Evolutionary conservation across 2,329 filamentous ascomycete species (phyloP), one percentile per base, ranked within the genome.

Genomic region (Aspergillus floridensis): DNA sequence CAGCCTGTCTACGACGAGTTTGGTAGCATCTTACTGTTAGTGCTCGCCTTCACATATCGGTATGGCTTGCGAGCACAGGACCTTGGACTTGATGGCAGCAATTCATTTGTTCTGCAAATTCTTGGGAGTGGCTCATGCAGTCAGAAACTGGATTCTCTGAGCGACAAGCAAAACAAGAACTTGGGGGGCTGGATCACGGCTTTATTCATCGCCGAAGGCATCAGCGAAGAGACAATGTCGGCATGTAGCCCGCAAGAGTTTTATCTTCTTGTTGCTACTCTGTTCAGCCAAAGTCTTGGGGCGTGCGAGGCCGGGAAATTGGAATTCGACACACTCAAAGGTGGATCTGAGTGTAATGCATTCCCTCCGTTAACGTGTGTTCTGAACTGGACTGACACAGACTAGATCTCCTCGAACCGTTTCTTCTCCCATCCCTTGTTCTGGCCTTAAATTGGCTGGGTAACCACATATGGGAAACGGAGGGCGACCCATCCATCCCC

Each of bases 1-100:
- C 86, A 87, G 65, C 85, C 85, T 0, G 80, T 87, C 3, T 88
- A 88, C 63, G 86, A 88, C 64, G 86, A 88, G 63, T 88, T 88
- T 60, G 84, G 84, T 2, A 83, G 84, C 14, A 81, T 88, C 22
- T 73, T 88, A 12, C 76, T 88, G 2, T 76, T 88, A 44, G 77
- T 86, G 4, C 74, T 86, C 46, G 81, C 82, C 0, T 82, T 85
- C 59, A 80, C 84, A 31, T 79, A 85, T 66, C 84, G 86, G 49
- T 86, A 86, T 62, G 78, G 82, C 53, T 68, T 88, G 49, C 76
- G 70, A 35, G 75, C 74, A 48, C 73, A 79, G 22, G 84, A 87
- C 19, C 72, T 87, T 16, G 84, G 83, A 0, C 77, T 86, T 12
- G 71, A 73, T 2, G 73, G 69, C 31, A 74, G 74, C 26, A 79